Base-by-base conservation (phyloP, 1,139 yeast species). In the Suhomyces panamericanus region DNA sequence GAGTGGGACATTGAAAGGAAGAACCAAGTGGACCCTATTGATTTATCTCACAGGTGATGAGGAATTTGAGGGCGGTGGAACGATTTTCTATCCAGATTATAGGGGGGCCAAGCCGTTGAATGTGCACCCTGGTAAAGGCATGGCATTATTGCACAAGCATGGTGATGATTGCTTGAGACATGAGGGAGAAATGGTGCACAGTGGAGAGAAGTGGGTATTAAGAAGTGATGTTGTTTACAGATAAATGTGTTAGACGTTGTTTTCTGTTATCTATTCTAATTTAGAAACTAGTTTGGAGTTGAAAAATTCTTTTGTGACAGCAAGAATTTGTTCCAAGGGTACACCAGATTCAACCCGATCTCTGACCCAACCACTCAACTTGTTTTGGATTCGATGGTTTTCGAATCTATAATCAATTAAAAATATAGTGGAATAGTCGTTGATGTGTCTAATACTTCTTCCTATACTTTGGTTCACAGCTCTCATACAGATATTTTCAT, bases 381-480 rank as follows among this genome's bases (percentile, higher is more conserved):
- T 89, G 0, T 54, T 50, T 54, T 78, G 82, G 24, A 89, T 83
- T 31, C 75, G 65, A 0, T 60, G 56, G 1, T 60, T 61, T 2
- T 55, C 58, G 54, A 80, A 93, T 45, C 98, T 69, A 33, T 66
- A 63, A 60, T 93, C 99, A 10, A 91, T 59, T 34, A 91, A 68
- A 54, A 79, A 81, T 11, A 93, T 85, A 13, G 80, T 75, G 0
- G 98, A 84, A 58, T 87, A 90, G 63, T 93, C 99, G 38, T 78
- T 75, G 24, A 77, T 77, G 62, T 91, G 96, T 48, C 99, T 72
- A 32, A 91, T 91, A 16, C 97, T 89, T 55, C 99, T 76, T 0
- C 98, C 99, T 15, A 93, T 85, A 64, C 96, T 83, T 64, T 91
- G 99, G 60, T 91, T 91, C 2, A 91, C 89, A 0, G 96, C 87